Conservation (phyloP, 2,329 filamentous ascomycete genomes). For the Pseudogymnoascus sp. region DNA sequence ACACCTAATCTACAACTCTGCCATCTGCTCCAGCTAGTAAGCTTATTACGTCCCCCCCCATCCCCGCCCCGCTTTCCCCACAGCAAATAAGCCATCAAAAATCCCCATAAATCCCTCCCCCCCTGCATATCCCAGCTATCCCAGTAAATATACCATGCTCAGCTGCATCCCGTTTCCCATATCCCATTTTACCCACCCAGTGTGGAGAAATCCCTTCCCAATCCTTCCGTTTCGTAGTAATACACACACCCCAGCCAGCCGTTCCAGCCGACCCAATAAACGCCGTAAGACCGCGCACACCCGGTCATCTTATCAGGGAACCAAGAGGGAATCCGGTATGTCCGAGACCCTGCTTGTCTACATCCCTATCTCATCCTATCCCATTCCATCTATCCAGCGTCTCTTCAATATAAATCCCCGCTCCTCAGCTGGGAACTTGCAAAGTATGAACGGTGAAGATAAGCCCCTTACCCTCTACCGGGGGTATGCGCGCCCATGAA, state of each 20-base stretch:
- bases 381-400: background rate
- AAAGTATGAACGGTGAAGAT: background rate
- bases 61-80: background rate
- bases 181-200: background rate
- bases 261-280: background rate
- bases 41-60: background rate
- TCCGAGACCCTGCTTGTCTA: background rate
- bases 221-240: background rate
- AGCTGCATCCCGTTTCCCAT: background rate
- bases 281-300: background rate
- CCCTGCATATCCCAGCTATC: background rate
- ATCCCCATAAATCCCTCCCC: background rate
- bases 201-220: background rate
- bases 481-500: conserved; percentile 30
- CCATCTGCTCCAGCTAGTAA: background rate
- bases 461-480: conserved; percentile 18
- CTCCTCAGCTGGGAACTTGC: background rate
- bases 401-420: background rate
- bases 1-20: background rate
- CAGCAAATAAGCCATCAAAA: background rate
- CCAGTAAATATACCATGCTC: background rate
- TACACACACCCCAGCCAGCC: background rate
- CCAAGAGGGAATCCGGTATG: background rate
- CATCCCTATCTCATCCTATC: background rate
- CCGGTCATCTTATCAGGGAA: background rate